Evolutionary conservation across 169 alveolate genomes (phyloP).

Genomic region (Neospora caninum): DNA sequence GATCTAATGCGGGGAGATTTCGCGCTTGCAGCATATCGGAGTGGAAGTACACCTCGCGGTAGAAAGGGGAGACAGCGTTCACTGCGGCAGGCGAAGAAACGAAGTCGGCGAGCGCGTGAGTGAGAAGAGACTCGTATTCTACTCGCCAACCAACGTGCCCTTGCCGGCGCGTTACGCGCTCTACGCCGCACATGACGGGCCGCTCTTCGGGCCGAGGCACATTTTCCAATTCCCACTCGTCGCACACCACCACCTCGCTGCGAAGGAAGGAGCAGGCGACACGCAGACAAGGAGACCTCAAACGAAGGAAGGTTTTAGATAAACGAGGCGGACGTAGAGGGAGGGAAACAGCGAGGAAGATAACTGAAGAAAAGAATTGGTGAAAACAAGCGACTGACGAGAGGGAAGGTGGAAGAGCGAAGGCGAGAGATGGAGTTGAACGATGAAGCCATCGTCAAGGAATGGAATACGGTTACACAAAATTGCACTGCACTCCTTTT

Average conservation of each 20-base stretch:
- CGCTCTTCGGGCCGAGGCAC: conserved; percentile 39
- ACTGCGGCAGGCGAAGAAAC: not conserved
- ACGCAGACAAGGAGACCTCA: not conserved
- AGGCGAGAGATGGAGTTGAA: too few species aligned
- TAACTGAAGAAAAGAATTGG: too few species aligned
- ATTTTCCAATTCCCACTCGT: not conserved
- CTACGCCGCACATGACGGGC: conserved; percentile 52
- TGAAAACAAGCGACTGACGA: too few species aligned
- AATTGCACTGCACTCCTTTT: too few species aligned
- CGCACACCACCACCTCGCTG: conserved; percentile 10
- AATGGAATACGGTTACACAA: too few species aligned
- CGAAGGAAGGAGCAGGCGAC: not conserved
- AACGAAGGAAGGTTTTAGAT: too few species aligned
- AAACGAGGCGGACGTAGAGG: too few species aligned
- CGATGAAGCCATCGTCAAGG: too few species aligned
- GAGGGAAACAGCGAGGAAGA: too few species aligned
- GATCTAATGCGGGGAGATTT: conserved; percentile 56
- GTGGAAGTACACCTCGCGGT: conserved; percentile 47
- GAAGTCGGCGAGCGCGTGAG: not conserved
- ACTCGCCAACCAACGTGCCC: conserved; percentile 46
- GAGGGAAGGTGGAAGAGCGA: too few species aligned
- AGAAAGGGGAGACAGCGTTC: conserved; percentile 39
- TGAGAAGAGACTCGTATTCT: conserved; percentile 35
- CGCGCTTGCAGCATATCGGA: conserved; percentile 60
- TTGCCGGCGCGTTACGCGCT: conserved; percentile 35